Evolutionary conservation across 805 yeast genomes (phyloP).

Genomic region (Schizosaccharomyces japonicus): DNA sequence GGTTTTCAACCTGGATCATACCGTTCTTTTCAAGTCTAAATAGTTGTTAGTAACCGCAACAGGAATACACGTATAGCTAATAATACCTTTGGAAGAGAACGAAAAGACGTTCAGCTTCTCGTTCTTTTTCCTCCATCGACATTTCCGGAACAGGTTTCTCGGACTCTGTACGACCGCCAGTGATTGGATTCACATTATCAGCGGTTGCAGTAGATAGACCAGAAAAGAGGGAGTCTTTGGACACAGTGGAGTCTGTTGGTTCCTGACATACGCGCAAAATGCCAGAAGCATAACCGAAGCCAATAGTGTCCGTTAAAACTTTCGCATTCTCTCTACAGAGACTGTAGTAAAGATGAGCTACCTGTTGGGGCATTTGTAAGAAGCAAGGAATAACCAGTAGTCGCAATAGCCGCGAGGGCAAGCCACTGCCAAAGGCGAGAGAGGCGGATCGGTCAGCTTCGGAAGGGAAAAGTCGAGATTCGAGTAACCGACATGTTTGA

Average conservation of each 20-base stretch:
- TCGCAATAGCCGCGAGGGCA: no score
- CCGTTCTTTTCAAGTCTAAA: constrained; percentile 12
- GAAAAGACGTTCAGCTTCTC: constrained; percentile 24
- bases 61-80: neutral
- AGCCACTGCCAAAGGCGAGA: no score
- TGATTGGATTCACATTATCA: constrained; percentile 11
- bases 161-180: constrained; percentile 12
- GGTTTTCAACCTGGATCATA: neutral
- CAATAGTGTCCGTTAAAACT: constrained; percentile 5
- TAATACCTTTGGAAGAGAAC: constrained; percentile 19
- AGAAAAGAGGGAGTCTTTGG: no score
- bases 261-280: neutral
- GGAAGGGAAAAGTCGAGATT: no score
- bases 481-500: no score
- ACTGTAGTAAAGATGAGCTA: no score
- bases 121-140: constrained; percentile 22
- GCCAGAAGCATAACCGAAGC: constrained; percentile 15
- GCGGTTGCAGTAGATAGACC: neutral
- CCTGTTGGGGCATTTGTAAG: no score
- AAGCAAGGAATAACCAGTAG: no score
- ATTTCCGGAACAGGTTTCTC: constrained; percentile 10
- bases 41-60: neutral
- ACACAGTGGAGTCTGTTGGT: neutral
- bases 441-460: no score
- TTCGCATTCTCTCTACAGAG: neutral